Conservation (phyloP, 192 early-diverging fungal genomes). For the Diversispora epigaea region DNA sequence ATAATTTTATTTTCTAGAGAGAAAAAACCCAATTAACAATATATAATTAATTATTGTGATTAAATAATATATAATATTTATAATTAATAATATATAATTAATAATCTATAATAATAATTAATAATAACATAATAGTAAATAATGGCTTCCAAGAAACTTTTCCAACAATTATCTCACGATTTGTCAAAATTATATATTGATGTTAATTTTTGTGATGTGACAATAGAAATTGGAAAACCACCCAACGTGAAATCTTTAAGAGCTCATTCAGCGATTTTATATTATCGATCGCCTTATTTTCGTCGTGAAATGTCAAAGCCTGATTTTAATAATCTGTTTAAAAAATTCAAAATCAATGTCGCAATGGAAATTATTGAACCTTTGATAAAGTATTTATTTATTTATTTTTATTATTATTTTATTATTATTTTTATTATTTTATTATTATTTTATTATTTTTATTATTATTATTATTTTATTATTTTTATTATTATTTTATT, state of each 20-base stretch:
- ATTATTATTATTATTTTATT: too few species aligned
- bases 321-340: not conserved
- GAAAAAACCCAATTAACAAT: too few species aligned
- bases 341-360: not conserved
- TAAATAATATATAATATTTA: too few species aligned
- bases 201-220: not conserved
- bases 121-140: too few species aligned
- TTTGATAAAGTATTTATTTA: not conserved
- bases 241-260: not conserved
- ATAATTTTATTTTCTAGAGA: too few species aligned
- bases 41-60: too few species aligned
- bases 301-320: not conserved
- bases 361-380: not conserved
- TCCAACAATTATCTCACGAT: not conserved
- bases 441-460: too few species aligned
- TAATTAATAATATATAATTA: too few species aligned
- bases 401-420: not conserved
- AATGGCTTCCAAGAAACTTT: constrained; percentile 10
- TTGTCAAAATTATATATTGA: not conserved
- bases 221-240: not conserved
- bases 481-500: too few species aligned
- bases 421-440: not conserved
- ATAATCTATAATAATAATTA: too few species aligned
- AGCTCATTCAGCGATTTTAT: not conserved
- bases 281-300: constrained; percentile 5